Base-by-base conservation (phyloP, 2,329 filamentous ascomycete genomes). In the Stachybotrys chlorohalonatus region DNA sequence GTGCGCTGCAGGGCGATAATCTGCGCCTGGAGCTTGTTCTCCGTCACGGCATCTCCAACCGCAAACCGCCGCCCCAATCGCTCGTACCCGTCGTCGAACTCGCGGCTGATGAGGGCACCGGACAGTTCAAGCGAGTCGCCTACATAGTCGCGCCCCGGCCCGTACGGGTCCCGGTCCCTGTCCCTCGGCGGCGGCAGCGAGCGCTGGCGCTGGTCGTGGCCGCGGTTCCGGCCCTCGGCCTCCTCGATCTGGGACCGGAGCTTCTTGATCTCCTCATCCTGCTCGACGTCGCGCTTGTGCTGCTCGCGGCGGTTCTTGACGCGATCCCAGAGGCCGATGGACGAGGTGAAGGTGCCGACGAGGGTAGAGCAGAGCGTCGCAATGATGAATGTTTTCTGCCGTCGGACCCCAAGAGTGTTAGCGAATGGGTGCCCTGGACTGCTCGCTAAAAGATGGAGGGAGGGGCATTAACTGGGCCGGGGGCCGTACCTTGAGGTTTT, bases 341-440 rank as follows among this genome's bases (percentile, higher is more conserved):
- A 64, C 3, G 62, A 64, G 9, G 60, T 64, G 46, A 64, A 64
- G 4, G 62, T 64, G 31, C 62, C 62, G 47, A 63, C 62, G 6
- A 64, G 58, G 7, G 62, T 64, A 7, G 60, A 63, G 42, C 62
- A 64, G 49, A 64, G 45, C 1, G 59, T 61, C 4, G 62, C 62
- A 36, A 63, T 61, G n/a, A 63, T 63, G 48, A 61, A 63, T 17
- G 61, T 62, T 62, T 63, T 63, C 62, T 60, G 45, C 13, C 24
- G 24, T 32, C 31, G 31, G 46, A 42, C 16, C 45, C 16, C 45
- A 47, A 24, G 24, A 24, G 24, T 13, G 24, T 13, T n/a, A 8
- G 50, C 52, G 49, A 48, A 42, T 17, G 47, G 47, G 11, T 11
- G 7, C 16, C 13, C 15, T 7, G 47, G 6, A 11, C 6, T 7